These are phyloP conservation scores for Fusarium redolens DNA, from an alignment of 2,329 filamentous ascomycete species.

Conservation along the genomic window DNA sequence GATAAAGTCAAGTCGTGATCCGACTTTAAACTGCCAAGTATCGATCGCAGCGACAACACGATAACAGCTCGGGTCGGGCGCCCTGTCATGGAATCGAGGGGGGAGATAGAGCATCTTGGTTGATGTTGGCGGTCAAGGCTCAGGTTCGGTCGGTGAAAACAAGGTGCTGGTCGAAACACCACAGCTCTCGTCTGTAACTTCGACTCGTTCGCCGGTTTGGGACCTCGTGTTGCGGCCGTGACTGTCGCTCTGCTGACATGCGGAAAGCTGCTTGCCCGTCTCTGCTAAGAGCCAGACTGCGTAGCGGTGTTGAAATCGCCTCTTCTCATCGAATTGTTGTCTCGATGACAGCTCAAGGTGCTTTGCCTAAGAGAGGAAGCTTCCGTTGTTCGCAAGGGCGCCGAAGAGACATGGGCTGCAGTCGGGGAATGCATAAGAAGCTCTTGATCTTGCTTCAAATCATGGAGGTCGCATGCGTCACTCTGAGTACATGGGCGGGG, in stretches of 20 bases:
- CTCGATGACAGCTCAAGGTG: fast-evolving
- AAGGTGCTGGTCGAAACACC: not conserved
- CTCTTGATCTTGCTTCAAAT: too few species aligned
- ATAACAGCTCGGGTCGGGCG: fast-evolving
- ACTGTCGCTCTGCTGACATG: not conserved
- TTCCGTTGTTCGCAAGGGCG: too few species aligned
- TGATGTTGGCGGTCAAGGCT: too few species aligned
- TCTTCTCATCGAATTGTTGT: not conserved
- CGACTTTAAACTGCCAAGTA: not conserved
- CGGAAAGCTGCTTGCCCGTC: not conserved
- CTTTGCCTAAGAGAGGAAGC: not conserved
- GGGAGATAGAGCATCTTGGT: not conserved
- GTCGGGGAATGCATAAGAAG: too few species aligned
- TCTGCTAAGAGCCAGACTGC: too few species aligned
- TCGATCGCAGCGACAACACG: not conserved
- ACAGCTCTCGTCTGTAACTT: not conserved
- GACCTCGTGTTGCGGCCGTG: not conserved
- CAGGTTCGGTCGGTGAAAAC: not conserved
- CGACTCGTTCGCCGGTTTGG: not conserved
- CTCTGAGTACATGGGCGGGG: too few species aligned
- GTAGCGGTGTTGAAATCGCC: not conserved
- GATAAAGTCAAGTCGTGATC: not conserved
- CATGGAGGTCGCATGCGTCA: too few species aligned
- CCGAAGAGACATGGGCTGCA: too few species aligned
- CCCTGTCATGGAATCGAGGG: not conserved